phyloP scores from a whole-genome alignment of 2,329 filamentous ascomycete genomes.

The Trichothecium sympodiale region DNA sequence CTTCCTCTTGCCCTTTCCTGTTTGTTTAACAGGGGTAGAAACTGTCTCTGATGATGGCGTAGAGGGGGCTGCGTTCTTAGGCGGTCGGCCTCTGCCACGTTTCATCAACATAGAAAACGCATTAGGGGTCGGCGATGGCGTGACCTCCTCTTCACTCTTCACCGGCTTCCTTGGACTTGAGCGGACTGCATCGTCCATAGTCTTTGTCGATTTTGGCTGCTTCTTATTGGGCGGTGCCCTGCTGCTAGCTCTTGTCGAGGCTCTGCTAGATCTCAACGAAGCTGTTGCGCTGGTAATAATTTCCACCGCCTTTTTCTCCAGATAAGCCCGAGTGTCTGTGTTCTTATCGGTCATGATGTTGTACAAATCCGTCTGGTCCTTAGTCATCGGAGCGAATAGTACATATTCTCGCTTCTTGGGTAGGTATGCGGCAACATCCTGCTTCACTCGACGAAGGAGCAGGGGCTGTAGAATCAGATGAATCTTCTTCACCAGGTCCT shows the following conservation, averaged over 20 bases:
- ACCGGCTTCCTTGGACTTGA: slow-evolving; percentile 14
- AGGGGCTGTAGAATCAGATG: slow-evolving; percentile 90
- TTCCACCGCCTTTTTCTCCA: slow-evolving; percentile 70
- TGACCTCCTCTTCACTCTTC: slow-evolving; percentile 5
- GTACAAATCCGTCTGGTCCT: slow-evolving; percentile 86
- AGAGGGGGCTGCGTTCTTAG: slow-evolving; percentile 8
- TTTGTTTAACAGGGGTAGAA: slow-evolving; percentile 9
- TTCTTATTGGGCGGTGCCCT: slow-evolving; percentile 6
- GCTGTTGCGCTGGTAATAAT: slow-evolving; percentile 32
- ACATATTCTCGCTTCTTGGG: slow-evolving; percentile 97
- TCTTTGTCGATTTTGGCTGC: slow-evolving; percentile 8
- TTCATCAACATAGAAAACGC: slow-evolving; percentile 47
- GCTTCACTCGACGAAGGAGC: slow-evolving; percentile 77
- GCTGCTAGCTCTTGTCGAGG: slow-evolving; percentile 18
- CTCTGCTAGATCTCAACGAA: slow-evolving; percentile 19
- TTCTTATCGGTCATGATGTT: slow-evolving; percentile 48
- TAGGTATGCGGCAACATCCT: slow-evolving; percentile 82
- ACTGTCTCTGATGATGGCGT: slow-evolving; percentile 11
- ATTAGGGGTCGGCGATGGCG: slow-evolving; percentile 18
- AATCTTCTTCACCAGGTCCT: slow-evolving; percentile 55
- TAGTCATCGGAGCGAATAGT: slow-evolving; percentile 82
- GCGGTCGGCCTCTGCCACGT: slow-evolving; percentile 12
- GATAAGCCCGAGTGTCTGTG: slow-evolving; percentile 56
- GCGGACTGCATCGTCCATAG: slow-evolving; percentile 22
- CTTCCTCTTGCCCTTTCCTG: slow-evolving; percentile 19